phyloP scores from a whole-genome alignment of 2,329 filamentous ascomycete genomes.

The Colletotrichum orchidophilum region DNA sequence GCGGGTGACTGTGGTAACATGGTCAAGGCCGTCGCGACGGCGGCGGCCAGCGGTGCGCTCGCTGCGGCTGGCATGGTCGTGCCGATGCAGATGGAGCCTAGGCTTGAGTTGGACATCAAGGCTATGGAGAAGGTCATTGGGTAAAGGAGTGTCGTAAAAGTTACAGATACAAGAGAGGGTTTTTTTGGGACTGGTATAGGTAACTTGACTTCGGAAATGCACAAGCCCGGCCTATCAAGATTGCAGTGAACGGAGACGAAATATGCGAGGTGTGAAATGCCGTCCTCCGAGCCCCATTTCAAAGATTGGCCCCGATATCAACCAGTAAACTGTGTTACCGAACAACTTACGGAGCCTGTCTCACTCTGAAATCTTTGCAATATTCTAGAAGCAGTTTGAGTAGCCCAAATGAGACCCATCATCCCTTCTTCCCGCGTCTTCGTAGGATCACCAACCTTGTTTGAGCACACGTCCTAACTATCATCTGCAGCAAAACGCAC shows the following conservation, averaged over 20 bases:
- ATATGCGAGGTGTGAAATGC: neutral
- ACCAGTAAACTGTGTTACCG: neutral
- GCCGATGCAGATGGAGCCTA: conserved; percentile 24
- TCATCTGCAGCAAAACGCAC: neutral
- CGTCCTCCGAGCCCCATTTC: neutral
- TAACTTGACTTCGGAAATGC: neutral
- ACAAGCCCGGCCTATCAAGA: neutral
- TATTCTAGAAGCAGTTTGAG: neutral
- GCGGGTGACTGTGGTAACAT: conserved; percentile 57
- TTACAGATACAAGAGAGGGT: too few relatives aligned
- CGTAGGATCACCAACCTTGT: neutral
- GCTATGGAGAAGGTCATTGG: neutral
- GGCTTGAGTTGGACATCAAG: conserved; percentile 4
- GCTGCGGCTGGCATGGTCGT: conserved; percentile 40
- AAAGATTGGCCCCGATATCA: neutral
- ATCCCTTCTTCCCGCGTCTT: neutral
- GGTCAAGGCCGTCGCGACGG: conserved; percentile 42
- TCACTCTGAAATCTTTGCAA: too few relatives aligned
- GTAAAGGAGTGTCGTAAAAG: neutral
- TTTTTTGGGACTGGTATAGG: neutral
- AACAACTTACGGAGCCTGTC: neutral
- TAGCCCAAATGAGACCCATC: neutral
- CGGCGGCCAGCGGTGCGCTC: conserved; percentile 41
- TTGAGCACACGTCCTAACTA: neutral
- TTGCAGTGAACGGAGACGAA: neutral